These are phyloP conservation scores for Nidularia pulvinata DNA, from an alignment of 768 basidiomycete genomes.

Conservation along the genomic window DNA sequence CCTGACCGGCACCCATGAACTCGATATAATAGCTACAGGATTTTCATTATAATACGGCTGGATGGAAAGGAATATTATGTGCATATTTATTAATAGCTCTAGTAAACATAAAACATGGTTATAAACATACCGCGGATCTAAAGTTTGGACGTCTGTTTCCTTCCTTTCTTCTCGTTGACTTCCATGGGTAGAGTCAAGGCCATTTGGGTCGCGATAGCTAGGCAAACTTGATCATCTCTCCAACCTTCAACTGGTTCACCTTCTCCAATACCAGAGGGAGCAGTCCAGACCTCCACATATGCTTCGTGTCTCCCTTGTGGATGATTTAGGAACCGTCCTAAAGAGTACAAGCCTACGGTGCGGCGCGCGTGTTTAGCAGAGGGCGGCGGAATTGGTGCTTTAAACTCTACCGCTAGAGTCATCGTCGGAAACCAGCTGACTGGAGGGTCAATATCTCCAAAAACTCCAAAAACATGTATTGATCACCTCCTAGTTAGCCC, in stretches of 20 bases:
- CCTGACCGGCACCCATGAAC: no score
- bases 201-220: constrained; percentile 65
- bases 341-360: constrained; percentile 57
- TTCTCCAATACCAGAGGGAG: constrained; percentile 53
- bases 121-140: no score
- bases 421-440: constrained; percentile 66
- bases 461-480: background rate
- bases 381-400: constrained; percentile 50
- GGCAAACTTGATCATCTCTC: constrained; percentile 64
- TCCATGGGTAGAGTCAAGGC: constrained; percentile 44
- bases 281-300: constrained; percentile 67
- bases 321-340: constrained; percentile 48
- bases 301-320: constrained; percentile 58
- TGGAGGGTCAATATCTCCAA: background rate
- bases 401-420: constrained; percentile 62
- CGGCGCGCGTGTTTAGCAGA: constrained; percentile 38
- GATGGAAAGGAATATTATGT: no score
- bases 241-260: constrained; percentile 42
- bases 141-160: constrained; percentile 14
- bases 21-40: no score
- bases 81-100: no score
- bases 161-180: constrained; percentile 30
- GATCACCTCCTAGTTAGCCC: constrained; percentile 28
- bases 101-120: no score
- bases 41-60: no score